phyloP scores from a whole-genome alignment of 768 basidiomycete species.

The Daedalea quercina region DNA sequence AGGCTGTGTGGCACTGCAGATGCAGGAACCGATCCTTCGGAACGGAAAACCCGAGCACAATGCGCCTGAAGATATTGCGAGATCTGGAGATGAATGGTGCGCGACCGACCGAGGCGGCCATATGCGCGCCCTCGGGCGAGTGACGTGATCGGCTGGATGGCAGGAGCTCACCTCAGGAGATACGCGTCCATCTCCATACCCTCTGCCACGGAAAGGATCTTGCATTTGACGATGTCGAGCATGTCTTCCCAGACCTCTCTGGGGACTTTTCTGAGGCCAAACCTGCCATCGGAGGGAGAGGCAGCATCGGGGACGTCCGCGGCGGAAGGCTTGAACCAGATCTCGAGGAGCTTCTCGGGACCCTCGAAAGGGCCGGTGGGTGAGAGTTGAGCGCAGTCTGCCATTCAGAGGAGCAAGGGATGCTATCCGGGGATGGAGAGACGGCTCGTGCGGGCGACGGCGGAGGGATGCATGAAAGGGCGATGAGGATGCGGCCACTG shows the following conservation, averaged over 20 bases:
- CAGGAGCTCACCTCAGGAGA: conserved; percentile 72
- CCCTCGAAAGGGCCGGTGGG: conserved; percentile 60
- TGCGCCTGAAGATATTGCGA: no score
- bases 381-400: neutral
- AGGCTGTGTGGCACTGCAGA: neutral
- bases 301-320: conserved; percentile 46
- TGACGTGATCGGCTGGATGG: neutral
- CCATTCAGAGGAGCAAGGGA: conserved; percentile 7
- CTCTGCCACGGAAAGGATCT: conserved; percentile 84
- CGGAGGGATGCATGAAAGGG: conserved; percentile 22
- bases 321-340: conserved; percentile 90
- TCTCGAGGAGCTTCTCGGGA: conserved; percentile 91
- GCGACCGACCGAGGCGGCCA: no score
- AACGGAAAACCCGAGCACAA: no score
- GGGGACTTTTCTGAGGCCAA: conserved; percentile 73
- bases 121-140: neutral
- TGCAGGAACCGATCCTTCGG: no score
- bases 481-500: no score
- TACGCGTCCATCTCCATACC: conserved; percentile 94
- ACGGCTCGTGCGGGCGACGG: conserved; percentile 10
- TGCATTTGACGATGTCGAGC: conserved; percentile 95
- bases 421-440: conserved; percentile 22
- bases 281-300: conserved; percentile 33
- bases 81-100: no score
- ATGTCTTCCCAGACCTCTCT: conserved; percentile 89